Base-by-base conservation (phyloP, 768 basidiomycete species). In the Pholiota microspora region DNA sequence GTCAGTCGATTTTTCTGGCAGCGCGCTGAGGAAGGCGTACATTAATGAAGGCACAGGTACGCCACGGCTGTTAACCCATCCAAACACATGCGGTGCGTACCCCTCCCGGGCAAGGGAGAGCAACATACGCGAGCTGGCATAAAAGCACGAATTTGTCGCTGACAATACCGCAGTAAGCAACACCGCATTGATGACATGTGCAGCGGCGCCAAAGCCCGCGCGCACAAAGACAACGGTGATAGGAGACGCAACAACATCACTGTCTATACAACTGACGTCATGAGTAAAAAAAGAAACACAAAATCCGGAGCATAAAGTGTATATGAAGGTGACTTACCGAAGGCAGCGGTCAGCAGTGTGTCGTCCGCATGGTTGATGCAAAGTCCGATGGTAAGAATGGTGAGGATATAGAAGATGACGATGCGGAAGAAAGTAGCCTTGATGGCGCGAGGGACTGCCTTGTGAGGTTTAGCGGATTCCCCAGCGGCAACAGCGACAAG, bases 401-500 rank as follows among this genome's bases (percentile, higher is more conserved):
- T 79, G 25, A 85, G 73, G 57, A 86, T 69, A 61, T 85, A 88
- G 64, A 89, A 85, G 18, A 89, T 61, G 35, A 82, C 67, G 57
- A 86, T 84, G 31, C 85, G 77, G 71, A 84, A 74, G 69, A 88
- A 87, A 0, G 85, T 86, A 32, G 81, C 81, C 61, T 84, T 85
- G 67, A 87, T 78, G 1, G 88, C 87, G 0, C 74, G 70, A 2
- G 85, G 86, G 25, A 88, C 79, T 0, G 82, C 69, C 64, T 82
- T 82, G 68, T 84, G 75, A 1, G 87, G 87, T 59, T 77, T 77
- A 44, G 76, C 77, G 5, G 82, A 82, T 70, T 89, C 88, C 29
- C 85, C 84, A 8, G 87, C 86, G n/a, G 87, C 86, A 28, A 89
- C 67, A 2, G 85, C 81, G 36, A 89, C 86, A 8, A 90, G 76